These are phyloP conservation scores for Penstemon davidsonii DNA, from an alignment of 257 asterid species.

Conservation along the genomic window DNA sequence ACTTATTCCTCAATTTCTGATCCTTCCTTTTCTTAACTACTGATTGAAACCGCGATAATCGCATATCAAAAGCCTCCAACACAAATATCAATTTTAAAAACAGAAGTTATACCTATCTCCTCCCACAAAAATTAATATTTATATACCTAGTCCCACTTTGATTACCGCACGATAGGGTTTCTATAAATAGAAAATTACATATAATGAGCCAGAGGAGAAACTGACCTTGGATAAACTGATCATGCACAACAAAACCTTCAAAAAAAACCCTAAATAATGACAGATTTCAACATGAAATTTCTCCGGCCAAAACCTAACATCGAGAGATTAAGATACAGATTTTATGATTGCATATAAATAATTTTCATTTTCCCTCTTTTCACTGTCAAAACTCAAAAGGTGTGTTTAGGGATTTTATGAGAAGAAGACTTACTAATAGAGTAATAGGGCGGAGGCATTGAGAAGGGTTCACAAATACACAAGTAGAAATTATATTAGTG, in stretches of 20 bases:
- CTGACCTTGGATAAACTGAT: conserved; percentile 57
- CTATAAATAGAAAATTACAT: conserved; percentile 22
- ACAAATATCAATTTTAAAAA: conserved; percentile 8
- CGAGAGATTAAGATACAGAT: conserved; percentile 4
- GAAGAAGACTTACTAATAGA: conserved; percentile 21
- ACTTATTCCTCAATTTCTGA: conserved; percentile 48
- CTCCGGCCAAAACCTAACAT: neutral
- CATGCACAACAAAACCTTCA: conserved; percentile 37
- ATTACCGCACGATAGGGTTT: neutral
- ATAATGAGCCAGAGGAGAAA: conserved; percentile 38
- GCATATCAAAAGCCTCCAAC: conserved; percentile 58
- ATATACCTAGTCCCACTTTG: conserved; percentile 6
- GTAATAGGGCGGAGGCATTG: conserved; percentile 59
- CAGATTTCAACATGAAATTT: conserved; percentile 31
- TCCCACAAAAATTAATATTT: conserved; percentile 6
- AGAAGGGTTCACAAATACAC: conserved; percentile 42
- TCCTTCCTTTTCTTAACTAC: conserved; percentile 55
- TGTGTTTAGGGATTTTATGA: conserved; percentile 37
- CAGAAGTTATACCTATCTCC: neutral
- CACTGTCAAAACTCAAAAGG: conserved; percentile 21
- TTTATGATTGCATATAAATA: conserved; percentile 4
- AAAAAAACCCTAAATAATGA: conserved; percentile 38
- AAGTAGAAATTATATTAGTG: conserved; percentile 26
- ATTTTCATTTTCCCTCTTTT: conserved; percentile 5
- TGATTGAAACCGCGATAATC: conserved; percentile 59